phyloP scores from a whole-genome alignment of 495 filamentous ascomycete genomes.

The Glonium stellatum region DNA sequence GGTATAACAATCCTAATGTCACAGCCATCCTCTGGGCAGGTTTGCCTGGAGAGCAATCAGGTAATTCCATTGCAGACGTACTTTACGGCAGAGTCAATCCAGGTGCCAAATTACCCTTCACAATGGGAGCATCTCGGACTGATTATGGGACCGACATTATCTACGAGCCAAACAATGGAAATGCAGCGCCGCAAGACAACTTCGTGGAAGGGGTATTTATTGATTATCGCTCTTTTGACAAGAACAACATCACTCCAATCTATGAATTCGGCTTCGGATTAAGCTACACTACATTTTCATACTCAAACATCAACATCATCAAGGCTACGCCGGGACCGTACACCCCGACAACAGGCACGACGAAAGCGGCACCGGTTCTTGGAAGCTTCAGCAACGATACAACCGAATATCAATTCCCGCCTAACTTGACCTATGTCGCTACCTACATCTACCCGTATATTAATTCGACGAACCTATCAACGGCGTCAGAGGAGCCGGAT shows the following conservation, averaged over 20 bases:
- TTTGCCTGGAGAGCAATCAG: conserved; percentile 85
- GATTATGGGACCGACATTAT: conserved; percentile 72
- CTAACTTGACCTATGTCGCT: conserved; percentile 47
- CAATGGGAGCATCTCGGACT: conserved; percentile 65
- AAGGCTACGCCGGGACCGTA: conserved; percentile 52
- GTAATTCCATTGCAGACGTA: conserved; percentile 83
- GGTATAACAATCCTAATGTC: conserved; percentile 79
- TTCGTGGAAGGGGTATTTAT: conserved; percentile 86
- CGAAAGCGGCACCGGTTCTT: conserved; percentile 58
- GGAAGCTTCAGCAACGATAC: conserved; percentile 58
- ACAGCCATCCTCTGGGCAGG: conserved; percentile 91
- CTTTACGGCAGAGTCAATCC: conserved; percentile 88
- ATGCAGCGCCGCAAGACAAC: conserved; percentile 65
- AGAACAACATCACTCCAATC: conserved; percentile 61
- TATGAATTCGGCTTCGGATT: conserved; percentile 92
- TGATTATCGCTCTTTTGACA: conserved; percentile 90
- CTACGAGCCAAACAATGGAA: conserved; percentile 66
- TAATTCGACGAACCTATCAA: conserved; percentile 61
- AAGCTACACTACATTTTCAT: conserved; percentile 80
- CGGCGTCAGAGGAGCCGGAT: conserved; percentile 56
- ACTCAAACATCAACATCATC: conserved; percentile 63
- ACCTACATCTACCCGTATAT: conserved; percentile 87
- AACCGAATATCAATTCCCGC: conserved; percentile 69
- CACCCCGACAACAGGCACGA: conserved; percentile 60
- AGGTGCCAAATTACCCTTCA: conserved; percentile 79